Base-by-base conservation (phyloP, 345 rosid genomes). In the Geranium brycei region DNA sequence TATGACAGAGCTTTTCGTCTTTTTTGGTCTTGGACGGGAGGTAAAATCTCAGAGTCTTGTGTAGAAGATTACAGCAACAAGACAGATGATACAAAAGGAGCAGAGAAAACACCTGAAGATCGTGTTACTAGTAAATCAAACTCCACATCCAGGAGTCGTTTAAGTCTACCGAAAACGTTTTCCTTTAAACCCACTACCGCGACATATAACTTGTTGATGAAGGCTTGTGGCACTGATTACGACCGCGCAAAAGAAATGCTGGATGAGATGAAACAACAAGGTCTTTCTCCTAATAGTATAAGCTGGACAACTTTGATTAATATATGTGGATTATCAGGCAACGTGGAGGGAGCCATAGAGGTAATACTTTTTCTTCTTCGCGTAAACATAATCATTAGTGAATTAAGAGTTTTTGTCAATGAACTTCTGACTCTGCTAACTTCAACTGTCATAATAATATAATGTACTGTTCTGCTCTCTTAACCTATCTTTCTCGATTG, bases 1-100 rank as follows among this genome's bases (percentile, higher is more conserved):
- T 92, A 81, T 67, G 98, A 92, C 73, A 80, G 91, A 74, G 97
- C 97, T 72, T 92, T 89, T 74, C 95, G 95, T 59, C 90, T 87
- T 77, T 89, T 86, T 75, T 70, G 66, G 65, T 74, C 76, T 65
- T 89, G 89, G 96, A 86, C 73, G 67, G 85, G 76, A 68, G 63
- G 73, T 59, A 69, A 77, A 41, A 41, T 19, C 59, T 77, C 68
- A 41, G 79, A 79, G 63, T 31, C 68, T 71, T 62, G 38, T 18
- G 28, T 23, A 66, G 64, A 73, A 77, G 74, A 73, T 70, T 32
- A 53, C 19, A 61, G 66, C 23, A 31, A 38, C 64, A 67, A 66
- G 28, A 56, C n/a, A 59, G 41, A 7, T 35, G 5, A 35, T 35
- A 35, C 10, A 35, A 35, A 7, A 4, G 41, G 41, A 4, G 28